phyloP scores from a whole-genome alignment of 106 monocot species.

The Dendrobium catenatum region DNA sequence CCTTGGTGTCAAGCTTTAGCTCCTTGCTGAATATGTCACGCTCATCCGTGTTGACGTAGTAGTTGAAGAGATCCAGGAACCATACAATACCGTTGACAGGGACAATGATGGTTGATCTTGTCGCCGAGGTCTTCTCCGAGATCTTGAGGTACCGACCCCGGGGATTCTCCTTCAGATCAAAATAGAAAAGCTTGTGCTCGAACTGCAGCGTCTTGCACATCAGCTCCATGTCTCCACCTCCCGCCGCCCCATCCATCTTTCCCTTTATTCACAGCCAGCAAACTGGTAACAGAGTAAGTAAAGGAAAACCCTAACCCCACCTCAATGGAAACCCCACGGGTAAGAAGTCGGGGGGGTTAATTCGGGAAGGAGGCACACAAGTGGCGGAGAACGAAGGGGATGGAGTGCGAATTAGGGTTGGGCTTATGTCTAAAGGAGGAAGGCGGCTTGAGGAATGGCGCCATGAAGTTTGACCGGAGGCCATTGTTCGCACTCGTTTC shows the following conservation, averaged over 20 bases:
- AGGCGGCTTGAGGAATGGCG: constrained; percentile 1
- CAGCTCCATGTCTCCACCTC: constrained; percentile 58
- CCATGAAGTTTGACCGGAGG: constrained; percentile 6
- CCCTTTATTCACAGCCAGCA: constrained; percentile 13
- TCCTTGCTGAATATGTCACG: constrained; percentile 72
- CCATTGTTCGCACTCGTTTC: constrained; percentile 3
- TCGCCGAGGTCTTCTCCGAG: constrained; percentile 91
- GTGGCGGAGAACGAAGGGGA: background rate
- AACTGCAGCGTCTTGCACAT: constrained; percentile 80
- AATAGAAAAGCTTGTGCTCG: constrained; percentile 94
- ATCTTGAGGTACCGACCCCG: constrained; percentile 84
- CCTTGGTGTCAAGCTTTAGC: constrained; percentile 84
- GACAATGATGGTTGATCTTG: constrained; percentile 83
- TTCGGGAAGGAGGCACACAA: background rate
- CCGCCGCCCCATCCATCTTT: constrained; percentile 19
- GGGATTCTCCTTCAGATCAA: constrained; percentile 91
- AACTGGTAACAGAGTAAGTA: background rate
- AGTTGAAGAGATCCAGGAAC: constrained; percentile 75
- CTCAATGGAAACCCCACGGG: background rate
- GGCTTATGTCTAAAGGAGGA: constrained; percentile 22
- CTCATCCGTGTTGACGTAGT: constrained; percentile 52
- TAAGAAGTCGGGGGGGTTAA: background rate
- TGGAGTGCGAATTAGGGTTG: constrained; percentile 14
- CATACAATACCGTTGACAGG: constrained; percentile 60
- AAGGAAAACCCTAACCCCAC: background rate